Evolutionary conservation across 2,329 filamentous ascomycete genomes (phyloP), one percentile per base, ranked within the genome.

Genomic region (Pseudogymnoascus sp.): DNA sequence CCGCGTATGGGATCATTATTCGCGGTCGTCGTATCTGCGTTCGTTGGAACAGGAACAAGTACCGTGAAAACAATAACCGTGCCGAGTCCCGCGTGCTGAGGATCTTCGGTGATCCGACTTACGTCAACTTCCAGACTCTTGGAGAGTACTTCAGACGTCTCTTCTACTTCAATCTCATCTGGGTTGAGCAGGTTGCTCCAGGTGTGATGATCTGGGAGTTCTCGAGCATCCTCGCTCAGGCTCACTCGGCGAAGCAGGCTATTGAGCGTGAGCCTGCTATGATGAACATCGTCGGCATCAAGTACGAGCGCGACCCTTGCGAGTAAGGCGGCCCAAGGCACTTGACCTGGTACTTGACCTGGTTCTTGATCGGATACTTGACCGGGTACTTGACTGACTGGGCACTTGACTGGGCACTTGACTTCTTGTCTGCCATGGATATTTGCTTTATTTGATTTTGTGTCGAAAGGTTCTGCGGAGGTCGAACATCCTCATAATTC

Each of bases 1-100:
- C 33, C 3, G 9, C 13, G 2, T 5, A 1, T 31, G 65, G 64
- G 0, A 63, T 66, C 2, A 15, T 35, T 8, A 61, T 66, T 7
- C 58, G 60, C 0, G 65, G 64, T 1, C 17, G 36, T 5, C 29
- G 50, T n/a, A 44, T 63, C 15, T 40, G 15, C 0, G 65, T 60
- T 1, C 59, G 59, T 5, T 64, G 59, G 61, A 66, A 67, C 15
- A 24, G 61, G 1, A 63, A 64, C n/a, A 54, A 39, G 17, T 63
- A 58, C 15, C 33, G 41, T 24, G 57, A 59, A 31, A 33, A 60
- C 35, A 39, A 10, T 13, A 31, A 61, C 4, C 39, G n/a, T 4
- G 54, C 13, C 54, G 62, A 67, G 59, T 61, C 61, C 2, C 61
- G 65, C 1, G 61, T 65, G 2, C 9, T 67, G 1, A 41, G 59